Evolutionary conservation across 139 green algal genomes (phyloP).

Genomic region (Desmodesmus armatus): DNA sequence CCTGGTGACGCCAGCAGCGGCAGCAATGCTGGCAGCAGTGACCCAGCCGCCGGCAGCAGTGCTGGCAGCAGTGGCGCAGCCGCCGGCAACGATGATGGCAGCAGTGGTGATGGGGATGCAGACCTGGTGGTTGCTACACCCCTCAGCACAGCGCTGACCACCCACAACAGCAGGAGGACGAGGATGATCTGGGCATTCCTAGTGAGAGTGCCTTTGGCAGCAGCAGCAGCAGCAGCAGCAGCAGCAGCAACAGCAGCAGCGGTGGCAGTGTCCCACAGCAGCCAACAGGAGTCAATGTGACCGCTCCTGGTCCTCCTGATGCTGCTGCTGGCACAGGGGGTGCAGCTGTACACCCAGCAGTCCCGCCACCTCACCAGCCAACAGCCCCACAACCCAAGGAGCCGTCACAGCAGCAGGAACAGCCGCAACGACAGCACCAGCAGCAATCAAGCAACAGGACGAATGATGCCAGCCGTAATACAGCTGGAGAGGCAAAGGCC

Average conservation of each 20-base stretch:
- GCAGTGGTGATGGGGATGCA: too few relatives aligned
- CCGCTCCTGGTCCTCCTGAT: too few relatives aligned
- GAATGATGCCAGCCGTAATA: not conserved
- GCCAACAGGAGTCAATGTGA: too few relatives aligned
- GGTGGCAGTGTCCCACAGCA: not conserved
- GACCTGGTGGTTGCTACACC: too few relatives aligned
- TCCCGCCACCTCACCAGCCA: too few relatives aligned
- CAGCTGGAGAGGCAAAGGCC: not conserved
- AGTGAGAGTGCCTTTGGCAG: too few relatives aligned
- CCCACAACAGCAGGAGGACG: too few relatives aligned
- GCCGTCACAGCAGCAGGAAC: not conserved
- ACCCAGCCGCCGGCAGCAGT: not conserved
- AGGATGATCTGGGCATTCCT: too few relatives aligned
- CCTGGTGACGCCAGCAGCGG: not conserved
- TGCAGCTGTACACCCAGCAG: not conserved
- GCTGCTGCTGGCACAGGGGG: not conserved
- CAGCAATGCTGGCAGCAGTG: not conserved
- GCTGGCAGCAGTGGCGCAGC: not conserved
- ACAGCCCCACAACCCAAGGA: too few relatives aligned
- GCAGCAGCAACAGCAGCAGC: not conserved
- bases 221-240: not conserved
- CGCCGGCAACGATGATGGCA: too few relatives aligned
- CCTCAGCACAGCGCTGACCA: too few relatives aligned
- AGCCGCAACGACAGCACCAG: not conserved
- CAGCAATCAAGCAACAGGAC: not conserved